Evolutionary conservation across 148 eudicot species (phyloP).

Genomic region (Nyssa sinensis): DNA sequence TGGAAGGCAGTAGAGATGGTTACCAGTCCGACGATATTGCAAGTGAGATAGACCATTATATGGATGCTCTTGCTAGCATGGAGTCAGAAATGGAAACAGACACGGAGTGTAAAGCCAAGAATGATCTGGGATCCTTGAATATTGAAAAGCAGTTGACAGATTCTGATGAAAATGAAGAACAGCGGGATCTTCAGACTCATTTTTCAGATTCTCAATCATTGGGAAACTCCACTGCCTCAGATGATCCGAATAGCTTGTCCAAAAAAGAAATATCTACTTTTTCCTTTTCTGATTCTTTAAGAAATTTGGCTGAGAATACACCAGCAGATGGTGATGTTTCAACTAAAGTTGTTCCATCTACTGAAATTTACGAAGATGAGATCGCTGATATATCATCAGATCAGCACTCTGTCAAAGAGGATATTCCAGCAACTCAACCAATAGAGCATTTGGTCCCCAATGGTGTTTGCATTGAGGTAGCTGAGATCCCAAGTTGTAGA

Average conservation of each 20-base stretch:
- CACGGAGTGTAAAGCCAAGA: constrained; percentile 47
- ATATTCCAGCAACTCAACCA: constrained; percentile 20
- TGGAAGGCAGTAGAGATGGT: constrained; percentile 36
- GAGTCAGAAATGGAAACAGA: constrained; percentile 87
- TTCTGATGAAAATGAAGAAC: constrained; percentile 60
- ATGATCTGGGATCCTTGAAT: constrained; percentile 24
- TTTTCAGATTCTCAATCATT: constrained; percentile 64
- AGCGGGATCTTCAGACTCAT: constrained; percentile 25
- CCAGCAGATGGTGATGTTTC: constrained; percentile 28
- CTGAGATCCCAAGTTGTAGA: constrained; percentile 11
- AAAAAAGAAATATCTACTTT: constrained; percentile 43
- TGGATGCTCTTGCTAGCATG: constrained; percentile 83
- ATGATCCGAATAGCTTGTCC: constrained; percentile 43
- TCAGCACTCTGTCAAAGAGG: constrained; percentile 26
- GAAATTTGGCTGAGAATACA: constrained; percentile 36
- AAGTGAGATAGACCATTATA: constrained; percentile 77
- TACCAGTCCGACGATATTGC: constrained; percentile 61
- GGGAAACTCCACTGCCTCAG: constrained; percentile 59
- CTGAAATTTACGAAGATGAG: constrained; percentile 31
- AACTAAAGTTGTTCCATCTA: constrained; percentile 18
- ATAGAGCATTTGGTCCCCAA: constrained; percentile 16
- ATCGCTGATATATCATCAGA: constrained; percentile 22
- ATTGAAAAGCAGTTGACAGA: constrained; percentile 29
- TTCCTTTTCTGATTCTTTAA: constrained; percentile 51
- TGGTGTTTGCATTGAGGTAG: constrained; percentile 11